phyloP scores from a whole-genome alignment of 1,284 basidiomycete species.

The Puccinia coronata region DNA sequence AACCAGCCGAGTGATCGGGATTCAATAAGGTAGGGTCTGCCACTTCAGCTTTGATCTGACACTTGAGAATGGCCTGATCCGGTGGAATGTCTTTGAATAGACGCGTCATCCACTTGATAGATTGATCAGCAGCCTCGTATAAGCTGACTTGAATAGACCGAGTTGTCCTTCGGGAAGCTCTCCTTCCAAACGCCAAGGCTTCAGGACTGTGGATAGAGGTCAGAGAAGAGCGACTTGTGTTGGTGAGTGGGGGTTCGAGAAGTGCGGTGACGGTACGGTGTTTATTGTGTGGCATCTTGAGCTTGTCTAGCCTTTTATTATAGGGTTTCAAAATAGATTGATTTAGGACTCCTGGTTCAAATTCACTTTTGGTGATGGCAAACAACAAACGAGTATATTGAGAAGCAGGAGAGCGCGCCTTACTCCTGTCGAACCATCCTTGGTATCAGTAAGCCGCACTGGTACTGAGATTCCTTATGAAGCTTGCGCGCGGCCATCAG shows the following conservation, averaged over 20 bases:
- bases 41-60: slow-evolving; percentile 22
- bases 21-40: not conserved
- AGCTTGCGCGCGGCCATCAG: slow-evolving; percentile 26
- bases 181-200: not conserved
- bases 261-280: slow-evolving; percentile 24
- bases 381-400: slow-evolving; percentile 1
- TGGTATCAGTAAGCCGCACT: slow-evolving; percentile 32
- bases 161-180: not conserved
- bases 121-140: slow-evolving; percentile 30
- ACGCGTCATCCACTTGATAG: slow-evolving; percentile 37
- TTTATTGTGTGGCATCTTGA: slow-evolving; percentile 34
- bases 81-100: slow-evolving; percentile 2
- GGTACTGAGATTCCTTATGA: not conserved
- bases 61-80: slow-evolving; percentile 9
- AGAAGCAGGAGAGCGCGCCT: slow-evolving; percentile 6
- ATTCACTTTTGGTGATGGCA: not conserved
- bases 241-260: slow-evolving; percentile 8
- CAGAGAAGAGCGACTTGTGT: not conserved
- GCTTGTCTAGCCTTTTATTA: slow-evolving; percentile 28
- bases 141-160: slow-evolving; percentile 28
- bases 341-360: not conserved
- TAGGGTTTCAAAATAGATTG: not conserved
- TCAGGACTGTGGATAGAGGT: slow-evolving; percentile 35
- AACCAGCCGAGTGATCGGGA: not conserved
- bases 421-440: slow-evolving; percentile 30